Evolutionary conservation across 306 rosid species (phyloP), one percentile per base, ranked within the genome.

Genomic region (Prunus dulcis): DNA sequence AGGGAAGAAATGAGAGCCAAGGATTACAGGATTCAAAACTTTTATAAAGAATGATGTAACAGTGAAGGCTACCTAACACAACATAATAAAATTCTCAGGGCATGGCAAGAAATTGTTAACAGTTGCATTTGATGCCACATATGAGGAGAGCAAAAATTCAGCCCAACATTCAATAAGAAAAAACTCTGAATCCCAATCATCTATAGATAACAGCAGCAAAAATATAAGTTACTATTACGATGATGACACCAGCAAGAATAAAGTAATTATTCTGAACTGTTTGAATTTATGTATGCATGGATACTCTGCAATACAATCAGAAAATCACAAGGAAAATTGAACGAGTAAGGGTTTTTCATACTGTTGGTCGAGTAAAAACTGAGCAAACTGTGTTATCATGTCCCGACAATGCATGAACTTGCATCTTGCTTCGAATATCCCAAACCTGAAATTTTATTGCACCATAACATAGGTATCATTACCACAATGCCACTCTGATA

Each of bases 301-400:
- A 4, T 56, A 41, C 53, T 22, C 38, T 25, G 19, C 43, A 72
- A 47, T 57, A 23, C 20, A 43, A 58, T 23, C 19, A 9, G 23
- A 28, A 62, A 14, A 27, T 61, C 51, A 22, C 0, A 25, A 55
- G 22, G 28, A 45, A 49, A 34, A 46, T 17, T 12, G 49, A 46
- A 38, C 2, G 0, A 38, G 9, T 38, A n/a, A 19, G 72, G 79
- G 80, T 81, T 73, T 46, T 64, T 46, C 88, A 46, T 88, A 95
- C 99, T 63, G 90, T 91, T 10, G 99, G 92, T 60, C 98, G 91
- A 5, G 97, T 92, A 78, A 95, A 95, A 71, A 95, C 97, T 5
- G 98, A 95, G 90, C 99, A 95, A 66, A 95, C 97, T 64, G 99
- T 92, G 87, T 95, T 92, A 50, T 95, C 97, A 64, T 95, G 99